phyloP scores from a whole-genome alignment of 345 rosid species.

The Theobroma cacao region DNA sequence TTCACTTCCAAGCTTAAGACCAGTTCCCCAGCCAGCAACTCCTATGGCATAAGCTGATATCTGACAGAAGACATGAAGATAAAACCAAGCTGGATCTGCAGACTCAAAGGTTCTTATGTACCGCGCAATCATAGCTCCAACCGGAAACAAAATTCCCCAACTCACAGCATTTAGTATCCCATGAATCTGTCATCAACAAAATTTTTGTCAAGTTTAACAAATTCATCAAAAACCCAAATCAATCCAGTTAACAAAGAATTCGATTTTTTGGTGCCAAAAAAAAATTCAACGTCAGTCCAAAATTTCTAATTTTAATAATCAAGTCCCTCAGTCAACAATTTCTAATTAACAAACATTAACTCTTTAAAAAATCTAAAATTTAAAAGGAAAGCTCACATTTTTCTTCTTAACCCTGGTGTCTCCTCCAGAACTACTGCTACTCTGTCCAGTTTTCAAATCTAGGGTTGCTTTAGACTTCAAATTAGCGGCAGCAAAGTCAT shows the following conservation, averaged over 20 bases:
- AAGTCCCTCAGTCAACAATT: not conserved
- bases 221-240: not conserved
- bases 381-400: conserved; percentile 40
- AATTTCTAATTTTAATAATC: not conserved
- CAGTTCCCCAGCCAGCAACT: conserved; percentile 88
- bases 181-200: conserved; percentile 50
- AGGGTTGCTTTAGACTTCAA: conserved; percentile 32
- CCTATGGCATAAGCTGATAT: conserved; percentile 70
- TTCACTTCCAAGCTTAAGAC: conserved; percentile 80
- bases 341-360: too few species aligned
- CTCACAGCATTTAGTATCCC: conserved; percentile 84
- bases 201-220: not conserved
- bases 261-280: too few species aligned
- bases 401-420: conserved; percentile 42
- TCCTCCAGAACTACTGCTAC: conserved; percentile 17
- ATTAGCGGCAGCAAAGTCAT: conserved; percentile 33
- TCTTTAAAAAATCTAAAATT: not conserved
- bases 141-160: conserved; percentile 82
- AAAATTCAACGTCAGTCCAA: too few species aligned
- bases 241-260: not conserved
- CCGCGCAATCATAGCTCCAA: conserved; percentile 69
- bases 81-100: conserved; percentile 91
- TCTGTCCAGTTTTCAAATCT: conserved; percentile 30
- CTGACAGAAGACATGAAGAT: conserved; percentile 72
- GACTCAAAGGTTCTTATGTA: conserved; percentile 63